phyloP scores from a whole-genome alignment of 2,329 filamentous ascomycete species.

The Pseudogymnoascus sp. region DNA sequence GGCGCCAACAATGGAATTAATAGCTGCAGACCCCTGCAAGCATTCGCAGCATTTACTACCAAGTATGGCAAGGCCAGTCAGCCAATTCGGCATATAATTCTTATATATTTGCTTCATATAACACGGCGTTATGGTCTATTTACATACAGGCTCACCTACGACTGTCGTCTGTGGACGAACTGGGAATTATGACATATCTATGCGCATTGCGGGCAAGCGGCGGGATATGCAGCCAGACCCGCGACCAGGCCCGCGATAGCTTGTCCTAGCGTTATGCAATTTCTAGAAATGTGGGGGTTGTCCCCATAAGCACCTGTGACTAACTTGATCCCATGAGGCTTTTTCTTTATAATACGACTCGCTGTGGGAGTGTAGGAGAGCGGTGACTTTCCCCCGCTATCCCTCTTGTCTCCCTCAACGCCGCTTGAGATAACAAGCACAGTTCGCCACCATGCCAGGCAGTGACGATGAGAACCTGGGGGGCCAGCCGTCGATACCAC shows the following conservation, averaged over 20 bases:
- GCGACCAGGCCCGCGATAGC: constrained; percentile 8
- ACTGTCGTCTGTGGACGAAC: not conserved
- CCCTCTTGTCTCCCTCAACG: not conserved
- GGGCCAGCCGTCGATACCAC: not conserved
- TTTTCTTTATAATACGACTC: not conserved
- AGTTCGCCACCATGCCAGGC: not conserved
- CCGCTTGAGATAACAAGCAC: not conserved
- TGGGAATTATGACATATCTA: not conserved
- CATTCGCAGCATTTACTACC: not conserved
- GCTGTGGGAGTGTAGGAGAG: not conserved
- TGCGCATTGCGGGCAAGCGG: not conserved
- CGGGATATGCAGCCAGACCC: constrained; percentile 4
- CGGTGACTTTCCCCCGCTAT: not conserved
- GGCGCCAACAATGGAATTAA: not conserved
- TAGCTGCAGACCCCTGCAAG: not conserved
- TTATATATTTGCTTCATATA: not conserved
- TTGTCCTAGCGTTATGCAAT: constrained; percentile 1
- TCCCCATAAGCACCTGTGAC: not conserved
- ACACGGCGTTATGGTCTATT: not conserved
- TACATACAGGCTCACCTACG: not conserved
- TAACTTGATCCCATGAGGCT: not conserved
- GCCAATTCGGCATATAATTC: not conserved
- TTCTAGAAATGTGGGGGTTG: constrained; percentile 6
- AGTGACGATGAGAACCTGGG: not conserved
- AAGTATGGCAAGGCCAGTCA: not conserved